These are phyloP conservation scores for Maudiozyma saulgeensis DNA, from an alignment of 805 yeast genomes.

Conservation along the genomic window DNA sequence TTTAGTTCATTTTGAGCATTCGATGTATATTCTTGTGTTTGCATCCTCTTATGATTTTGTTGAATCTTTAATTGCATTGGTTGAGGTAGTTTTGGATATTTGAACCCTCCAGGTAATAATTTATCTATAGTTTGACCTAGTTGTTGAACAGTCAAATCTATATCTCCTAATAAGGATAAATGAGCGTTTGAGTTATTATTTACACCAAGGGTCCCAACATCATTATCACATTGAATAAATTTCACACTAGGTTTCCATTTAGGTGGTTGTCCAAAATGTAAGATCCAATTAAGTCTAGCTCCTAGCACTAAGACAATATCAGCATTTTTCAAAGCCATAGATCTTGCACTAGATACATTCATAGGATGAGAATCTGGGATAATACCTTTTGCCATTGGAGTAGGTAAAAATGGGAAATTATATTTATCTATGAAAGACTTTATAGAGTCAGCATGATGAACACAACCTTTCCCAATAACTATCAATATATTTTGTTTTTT, in stretches of 20 bases:
- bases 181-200: slow-evolving; percentile 29
- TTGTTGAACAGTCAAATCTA: slow-evolving; percentile 33
- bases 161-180: slow-evolving; percentile 49
- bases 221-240: slow-evolving; percentile 49
- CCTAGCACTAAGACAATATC: slow-evolving; percentile 55
- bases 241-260: slow-evolving; percentile 38
- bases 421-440: slow-evolving; percentile 35
- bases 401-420: slow-evolving; percentile 51
- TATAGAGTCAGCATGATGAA: slow-evolving; percentile 35
- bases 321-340: slow-evolving; percentile 45
- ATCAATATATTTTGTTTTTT: slow-evolving; percentile 42
- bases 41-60: slow-evolving; percentile 21
- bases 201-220: slow-evolving; percentile 44
- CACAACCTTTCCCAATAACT: slow-evolving; percentile 60
- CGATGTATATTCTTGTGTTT: slow-evolving; percentile 4
- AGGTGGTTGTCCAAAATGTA: slow-evolving; percentile 56
- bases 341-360: slow-evolving; percentile 56
- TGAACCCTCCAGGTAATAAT: slow-evolving; percentile 2
- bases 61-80: slow-evolving; percentile 9
- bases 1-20: slow-evolving; percentile 25
- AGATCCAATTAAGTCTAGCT: slow-evolving; percentile 64
- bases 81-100: slow-evolving; percentile 7
- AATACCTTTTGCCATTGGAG: slow-evolving; percentile 76
- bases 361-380: slow-evolving; percentile 38
- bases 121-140: slow-evolving; percentile 23